Evolutionary conservation across 73 alveolate genomes (phyloP).

Genomic region (Paramecium octaurelia): DNA sequence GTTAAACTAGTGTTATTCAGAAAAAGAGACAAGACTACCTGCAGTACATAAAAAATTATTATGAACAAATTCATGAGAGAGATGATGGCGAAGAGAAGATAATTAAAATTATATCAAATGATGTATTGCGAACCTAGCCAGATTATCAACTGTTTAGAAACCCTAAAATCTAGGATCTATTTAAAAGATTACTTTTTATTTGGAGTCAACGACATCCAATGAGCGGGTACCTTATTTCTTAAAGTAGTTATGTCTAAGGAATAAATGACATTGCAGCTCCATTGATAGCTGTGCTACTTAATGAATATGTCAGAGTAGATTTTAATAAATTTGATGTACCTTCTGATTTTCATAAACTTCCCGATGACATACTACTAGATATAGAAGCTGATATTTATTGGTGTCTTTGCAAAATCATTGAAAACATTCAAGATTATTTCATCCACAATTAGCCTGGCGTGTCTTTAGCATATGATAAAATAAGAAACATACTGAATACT

Average conservation of each 20-base stretch:
- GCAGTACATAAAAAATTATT: conserved; percentile 31
- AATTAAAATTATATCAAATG: conserved; percentile 36
- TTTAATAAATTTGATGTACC: conserved; percentile 55
- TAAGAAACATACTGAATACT: not conserved
- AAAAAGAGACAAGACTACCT: conserved; percentile 50
- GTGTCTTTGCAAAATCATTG: conserved; percentile 63
- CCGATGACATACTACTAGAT: conserved; percentile 46
- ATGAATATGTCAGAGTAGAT: conserved; percentile 52
- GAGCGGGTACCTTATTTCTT: conserved; percentile 27
- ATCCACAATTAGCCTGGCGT: conserved; percentile 62
- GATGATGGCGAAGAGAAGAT: conserved; percentile 55
- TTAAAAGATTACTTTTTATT: conserved; percentile 49
- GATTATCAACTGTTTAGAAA: conserved; percentile 51
- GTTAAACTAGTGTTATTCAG: conserved; percentile 10
- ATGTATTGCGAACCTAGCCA: conserved; percentile 56
- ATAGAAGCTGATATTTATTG: conserved; percentile 62
- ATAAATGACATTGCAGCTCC: conserved; percentile 60
- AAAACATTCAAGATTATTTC: conserved; percentile 41
- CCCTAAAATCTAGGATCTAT: not conserved
- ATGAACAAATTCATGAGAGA: conserved; percentile 53
- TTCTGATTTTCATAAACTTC: conserved; percentile 38
- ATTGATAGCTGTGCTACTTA: conserved; percentile 42
- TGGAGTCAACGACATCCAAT: conserved; percentile 64
- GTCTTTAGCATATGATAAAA: not conserved
- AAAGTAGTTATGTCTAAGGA: conserved; percentile 54